Percentiles rank a stretch among this genome's conserved stretches.
Evolutionary conservation across 164 flowering plant genomes (phyloP).

Genomic region (Dillenia turbinata): DNA sequence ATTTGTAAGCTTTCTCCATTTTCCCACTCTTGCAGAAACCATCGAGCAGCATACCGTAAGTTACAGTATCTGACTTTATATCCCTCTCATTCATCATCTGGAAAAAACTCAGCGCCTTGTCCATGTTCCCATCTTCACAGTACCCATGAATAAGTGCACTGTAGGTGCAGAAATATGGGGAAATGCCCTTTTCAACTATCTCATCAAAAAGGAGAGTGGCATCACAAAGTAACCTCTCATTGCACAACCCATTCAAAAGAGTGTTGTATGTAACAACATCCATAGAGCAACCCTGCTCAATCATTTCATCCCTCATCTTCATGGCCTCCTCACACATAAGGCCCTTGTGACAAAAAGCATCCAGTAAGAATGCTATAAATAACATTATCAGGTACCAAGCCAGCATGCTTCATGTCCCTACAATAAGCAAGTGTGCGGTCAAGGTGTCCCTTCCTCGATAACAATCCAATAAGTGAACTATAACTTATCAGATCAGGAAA

Average conservation of each 20-base stretch:
- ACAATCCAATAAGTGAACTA: slow-evolving; percentile 61
- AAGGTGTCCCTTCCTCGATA: slow-evolving; percentile 53
- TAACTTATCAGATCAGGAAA: slow-evolving; percentile 72
- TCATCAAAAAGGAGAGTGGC: slow-evolving; percentile 66
- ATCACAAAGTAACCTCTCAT: slow-evolving; percentile 56
- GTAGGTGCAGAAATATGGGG: slow-evolving; percentile 70
- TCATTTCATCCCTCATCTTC: slow-evolving; percentile 74
- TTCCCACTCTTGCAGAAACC: slow-evolving; percentile 77
- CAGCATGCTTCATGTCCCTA: slow-evolving; percentile 45
- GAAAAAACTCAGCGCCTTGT: slow-evolving; percentile 54
- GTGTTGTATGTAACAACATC: slow-evolving; percentile 82
- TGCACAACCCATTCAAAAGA: slow-evolving; percentile 79
- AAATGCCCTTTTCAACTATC: slow-evolving; percentile 69
- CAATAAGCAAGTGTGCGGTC: slow-evolving; percentile 53
- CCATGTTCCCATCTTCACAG: slow-evolving; percentile 55
- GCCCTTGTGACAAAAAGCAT: slow-evolving; percentile 67
- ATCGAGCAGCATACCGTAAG: slow-evolving; percentile 75
- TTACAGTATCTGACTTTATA: slow-evolving; percentile 68
- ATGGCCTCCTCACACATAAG: slow-evolving; percentile 56
- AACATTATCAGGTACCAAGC: slow-evolving; percentile 69
- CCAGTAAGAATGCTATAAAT: slow-evolving; percentile 76
- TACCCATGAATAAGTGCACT: slow-evolving; percentile 78
- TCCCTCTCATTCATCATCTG: slow-evolving; percentile 56
- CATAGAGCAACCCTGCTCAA: slow-evolving; percentile 48
- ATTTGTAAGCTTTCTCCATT: slow-evolving; percentile 56